Evolutionary conservation across 2,329 filamentous ascomycete species (phyloP).

Genomic region (Aspergillus awamori): DNA sequence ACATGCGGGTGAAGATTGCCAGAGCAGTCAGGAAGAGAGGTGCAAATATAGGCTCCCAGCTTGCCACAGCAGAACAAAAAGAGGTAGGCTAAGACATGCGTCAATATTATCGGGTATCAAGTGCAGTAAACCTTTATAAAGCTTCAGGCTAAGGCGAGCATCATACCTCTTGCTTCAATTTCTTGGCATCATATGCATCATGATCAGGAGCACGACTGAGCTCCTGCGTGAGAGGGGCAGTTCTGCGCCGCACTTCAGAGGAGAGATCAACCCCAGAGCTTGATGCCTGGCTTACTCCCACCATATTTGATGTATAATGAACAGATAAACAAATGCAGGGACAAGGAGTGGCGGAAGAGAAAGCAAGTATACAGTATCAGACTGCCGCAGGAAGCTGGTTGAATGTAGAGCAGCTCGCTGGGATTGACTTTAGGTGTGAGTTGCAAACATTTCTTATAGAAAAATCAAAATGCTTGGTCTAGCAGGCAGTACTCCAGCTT

Average conservation of each 20-base stretch:
- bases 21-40: constrained; percentile 65
- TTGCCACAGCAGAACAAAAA: constrained; percentile 50
- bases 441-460: not conserved
- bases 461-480: not conserved
- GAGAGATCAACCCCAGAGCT: constrained; percentile 39
- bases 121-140: not conserved
- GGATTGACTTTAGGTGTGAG: not conserved
- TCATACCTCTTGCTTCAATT: constrained; percentile 40
- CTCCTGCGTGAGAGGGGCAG: constrained; percentile 40
- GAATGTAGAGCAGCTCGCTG: not conserved
- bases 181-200: constrained; percentile 38
- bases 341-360: constrained; percentile 15
- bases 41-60: constrained; percentile 65
- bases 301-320: constrained; percentile 29
- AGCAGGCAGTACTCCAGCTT: not conserved
- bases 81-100: constrained; percentile 34
- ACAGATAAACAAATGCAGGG: constrained; percentile 9
- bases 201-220: constrained; percentile 24
- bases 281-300: constrained; percentile 35
- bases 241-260: constrained; percentile 46
- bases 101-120: not conserved
- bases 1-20: constrained; percentile 68
- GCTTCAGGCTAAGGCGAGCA: not conserved
- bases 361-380: constrained; percentile 4
- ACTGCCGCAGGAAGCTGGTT: not conserved